A percentile compares a stretch with the other conserved stretches of the same genome.
These are phyloP conservation scores for Usnea hakonensis DNA, from an alignment of 495 filamentous ascomycete species.

Conservation along the genomic window DNA sequence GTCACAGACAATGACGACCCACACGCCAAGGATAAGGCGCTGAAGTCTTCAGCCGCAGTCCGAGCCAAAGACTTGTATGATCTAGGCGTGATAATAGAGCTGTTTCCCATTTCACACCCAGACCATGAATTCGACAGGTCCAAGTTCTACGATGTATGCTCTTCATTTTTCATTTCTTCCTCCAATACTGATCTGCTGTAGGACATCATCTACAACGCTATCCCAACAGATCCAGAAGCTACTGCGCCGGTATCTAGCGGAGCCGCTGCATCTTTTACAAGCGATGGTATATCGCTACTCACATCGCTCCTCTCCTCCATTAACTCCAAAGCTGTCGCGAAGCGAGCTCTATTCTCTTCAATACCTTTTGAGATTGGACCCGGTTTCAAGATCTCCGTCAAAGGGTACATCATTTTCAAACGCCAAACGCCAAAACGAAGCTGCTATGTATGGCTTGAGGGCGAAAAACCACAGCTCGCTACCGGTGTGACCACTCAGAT, in stretches of 20 bases:
- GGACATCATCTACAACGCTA: conserved; percentile 71
- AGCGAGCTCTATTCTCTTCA: conserved; percentile 77
- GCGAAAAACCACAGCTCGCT: conserved; percentile 75
- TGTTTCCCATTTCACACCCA: conserved; percentile 79
- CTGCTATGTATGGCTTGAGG: conserved; percentile 78
- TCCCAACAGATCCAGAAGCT: conserved; percentile 59
- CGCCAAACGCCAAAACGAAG: conserved; percentile 68
- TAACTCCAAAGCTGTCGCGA: conserved; percentile 82
- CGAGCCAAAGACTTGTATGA: conserved; percentile 95
- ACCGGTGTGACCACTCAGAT: conserved; percentile 62
- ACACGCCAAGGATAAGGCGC: conserved; percentile 59
- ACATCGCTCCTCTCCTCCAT: conserved; percentile 80
- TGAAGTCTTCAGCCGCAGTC: conserved; percentile 68
- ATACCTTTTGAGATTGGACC: conserved; percentile 81
- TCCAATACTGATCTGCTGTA: conserved; percentile 26
- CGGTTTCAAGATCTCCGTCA: conserved; percentile 76
- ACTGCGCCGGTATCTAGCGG: conserved; percentile 40
- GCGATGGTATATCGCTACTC: conserved; percentile 72
- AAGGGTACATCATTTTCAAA: conserved; percentile 84
- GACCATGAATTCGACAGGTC: conserved; percentile 71
- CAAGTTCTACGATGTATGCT: conserved; percentile 82
- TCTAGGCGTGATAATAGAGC: conserved; percentile 82
- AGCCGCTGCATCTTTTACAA: conserved; percentile 44
- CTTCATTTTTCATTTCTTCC: background rate
- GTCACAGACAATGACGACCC: conserved; percentile 94